These are phyloP conservation scores for Boechera retrofracta DNA, from an alignment of 345 rosid genomes.

Conservation along the genomic window DNA sequence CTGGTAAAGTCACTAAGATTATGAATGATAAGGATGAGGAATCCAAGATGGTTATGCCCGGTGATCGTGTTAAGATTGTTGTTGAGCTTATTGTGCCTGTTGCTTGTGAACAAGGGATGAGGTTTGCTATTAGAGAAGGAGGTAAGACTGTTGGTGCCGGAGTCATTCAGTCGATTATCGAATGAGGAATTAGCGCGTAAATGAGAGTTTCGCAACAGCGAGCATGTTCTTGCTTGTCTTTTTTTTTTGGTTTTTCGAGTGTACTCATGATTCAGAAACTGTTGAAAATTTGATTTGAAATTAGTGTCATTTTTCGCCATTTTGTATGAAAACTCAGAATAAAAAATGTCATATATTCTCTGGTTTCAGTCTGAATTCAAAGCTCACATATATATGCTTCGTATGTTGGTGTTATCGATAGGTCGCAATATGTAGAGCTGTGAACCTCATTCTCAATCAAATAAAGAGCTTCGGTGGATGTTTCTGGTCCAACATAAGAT, in stretches of 20 bases:
- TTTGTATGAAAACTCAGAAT: slow-evolving; percentile 13
- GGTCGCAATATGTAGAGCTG: neutral
- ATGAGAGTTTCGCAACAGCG: neutral
- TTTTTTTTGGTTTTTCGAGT: neutral
- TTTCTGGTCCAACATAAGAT: neutral
- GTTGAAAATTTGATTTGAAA: slow-evolving; percentile 12
- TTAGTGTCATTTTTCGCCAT: slow-evolving; percentile 25
- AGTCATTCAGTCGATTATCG: slow-evolving; percentile 80
- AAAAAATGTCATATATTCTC: slow-evolving; percentile 31
- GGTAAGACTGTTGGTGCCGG: slow-evolving; percentile 95
- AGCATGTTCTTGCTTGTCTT: neutral
- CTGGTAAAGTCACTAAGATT: slow-evolving; percentile 70
- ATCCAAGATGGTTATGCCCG: slow-evolving; percentile 93
- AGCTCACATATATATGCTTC: neutral
- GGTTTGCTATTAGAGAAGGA: slow-evolving; percentile 94
- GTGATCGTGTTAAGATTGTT: slow-evolving; percentile 85
- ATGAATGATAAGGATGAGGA: slow-evolving; percentile 90
- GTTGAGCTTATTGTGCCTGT: slow-evolving; percentile 90
- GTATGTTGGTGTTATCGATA: neutral
- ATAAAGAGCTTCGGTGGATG: neutral
- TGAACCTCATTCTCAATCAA: neutral
- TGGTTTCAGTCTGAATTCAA: neutral
- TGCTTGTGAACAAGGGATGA: slow-evolving; percentile 92
- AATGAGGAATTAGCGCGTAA: slow-evolving; percentile 37
- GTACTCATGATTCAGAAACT: slow-evolving; percentile 9